A percentile compares a stretch with the other conserved stretches of the same genome.
phyloP scores from a whole-genome alignment of 2,329 filamentous ascomycete species.

The Fusarium luffae region DNA sequence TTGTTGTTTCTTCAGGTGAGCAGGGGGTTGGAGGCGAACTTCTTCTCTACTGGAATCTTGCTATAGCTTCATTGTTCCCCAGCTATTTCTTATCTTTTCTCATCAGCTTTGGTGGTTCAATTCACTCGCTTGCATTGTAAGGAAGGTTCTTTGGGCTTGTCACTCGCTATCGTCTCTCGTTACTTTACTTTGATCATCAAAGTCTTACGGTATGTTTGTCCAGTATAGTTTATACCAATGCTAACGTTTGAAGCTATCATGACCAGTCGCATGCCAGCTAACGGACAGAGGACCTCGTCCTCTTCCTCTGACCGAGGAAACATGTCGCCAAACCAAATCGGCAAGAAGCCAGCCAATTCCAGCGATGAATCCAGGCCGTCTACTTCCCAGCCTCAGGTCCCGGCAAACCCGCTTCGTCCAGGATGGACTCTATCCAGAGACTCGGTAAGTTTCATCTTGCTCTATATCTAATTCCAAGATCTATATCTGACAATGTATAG shows the following conservation, averaged over 20 bases:
- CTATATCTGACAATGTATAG: slow-evolving; percentile 34
- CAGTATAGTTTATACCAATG: background rate
- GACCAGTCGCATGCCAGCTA: slow-evolving; percentile 10
- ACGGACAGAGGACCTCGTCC: slow-evolving; percentile 30
- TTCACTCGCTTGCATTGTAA: slow-evolving; percentile 31
- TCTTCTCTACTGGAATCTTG: slow-evolving; percentile 5
- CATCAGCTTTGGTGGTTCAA: background rate
- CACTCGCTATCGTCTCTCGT: slow-evolving; percentile 28
- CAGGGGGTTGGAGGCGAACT: background rate
- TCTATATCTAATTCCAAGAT: fast-evolving
- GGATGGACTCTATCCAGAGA: slow-evolving; percentile 42
- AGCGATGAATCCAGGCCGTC: slow-evolving; percentile 21
- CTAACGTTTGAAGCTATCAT: slow-evolving; percentile 9
- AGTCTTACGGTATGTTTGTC: background rate
- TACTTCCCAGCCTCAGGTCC: slow-evolving; percentile 17
- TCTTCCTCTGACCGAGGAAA: slow-evolving; percentile 33
- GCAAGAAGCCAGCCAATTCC: slow-evolving; percentile 1
- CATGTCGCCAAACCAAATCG: background rate
- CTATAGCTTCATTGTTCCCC: slow-evolving; percentile 45
- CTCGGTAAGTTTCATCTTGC: slow-evolving; percentile 40
- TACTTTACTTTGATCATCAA: background rate
- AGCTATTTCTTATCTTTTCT: slow-evolving; percentile 3
- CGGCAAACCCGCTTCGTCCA: slow-evolving; percentile 25
- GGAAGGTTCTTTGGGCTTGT: slow-evolving; percentile 12
- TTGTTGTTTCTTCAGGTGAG: background rate